A percentile compares a stretch with the other conserved stretches of the same genome.
Evolutionary conservation across 176 grass and related monocot species (phyloP).

Genomic region (Canna indica): DNA sequence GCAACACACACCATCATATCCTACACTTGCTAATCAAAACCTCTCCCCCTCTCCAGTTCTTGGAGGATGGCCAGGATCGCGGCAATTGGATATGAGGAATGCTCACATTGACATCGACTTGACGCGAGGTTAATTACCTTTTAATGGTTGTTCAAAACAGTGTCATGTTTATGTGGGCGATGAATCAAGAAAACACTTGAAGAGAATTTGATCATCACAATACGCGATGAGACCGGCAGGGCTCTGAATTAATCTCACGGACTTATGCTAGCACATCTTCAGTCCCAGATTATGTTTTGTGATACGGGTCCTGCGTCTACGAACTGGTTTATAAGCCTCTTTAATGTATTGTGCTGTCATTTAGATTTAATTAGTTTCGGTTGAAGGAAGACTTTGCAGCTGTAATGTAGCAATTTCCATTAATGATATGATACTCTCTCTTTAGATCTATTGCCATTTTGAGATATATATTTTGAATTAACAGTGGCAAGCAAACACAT

Average conservation of each 20-base stretch:
- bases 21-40: constrained; percentile 3
- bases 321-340: too few species aligned
- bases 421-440: too few species aligned
- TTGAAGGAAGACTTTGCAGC: not conserved
- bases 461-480: too few species aligned
- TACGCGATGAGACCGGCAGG: not conserved
- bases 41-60: constrained; percentile 26
- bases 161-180: not conserved
- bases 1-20: constrained; percentile 9
- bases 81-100: constrained; percentile 43
- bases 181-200: not conserved
- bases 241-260: not conserved
- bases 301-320: too few species aligned
- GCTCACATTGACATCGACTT: constrained; percentile 16
- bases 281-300: not conserved
- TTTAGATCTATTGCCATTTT: too few species aligned
- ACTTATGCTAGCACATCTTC: not conserved
- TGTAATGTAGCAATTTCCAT: not conserved
- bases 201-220: not conserved
- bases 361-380: not conserved
- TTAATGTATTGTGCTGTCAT: too few species aligned
- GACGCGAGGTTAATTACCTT: constrained; percentile 5
- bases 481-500: too few species aligned
- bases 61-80: constrained; percentile 35
- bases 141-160: not conserved